Conservation (phyloP, 1,139 yeast species). For the Debaryomyces udenii region DNA sequence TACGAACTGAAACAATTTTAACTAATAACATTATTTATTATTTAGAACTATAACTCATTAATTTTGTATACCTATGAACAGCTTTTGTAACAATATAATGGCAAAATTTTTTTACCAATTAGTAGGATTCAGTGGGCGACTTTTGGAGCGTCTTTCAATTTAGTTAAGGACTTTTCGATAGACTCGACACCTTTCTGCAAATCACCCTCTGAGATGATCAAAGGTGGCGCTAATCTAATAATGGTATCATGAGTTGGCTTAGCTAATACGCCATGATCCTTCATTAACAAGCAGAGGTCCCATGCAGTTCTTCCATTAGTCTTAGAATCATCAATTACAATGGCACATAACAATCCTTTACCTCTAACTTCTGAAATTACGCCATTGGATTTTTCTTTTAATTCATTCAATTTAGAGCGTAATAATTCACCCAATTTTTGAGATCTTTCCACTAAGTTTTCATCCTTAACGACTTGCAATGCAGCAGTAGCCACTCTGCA, state of each 20-base stretch:
- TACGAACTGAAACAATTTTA: no score
- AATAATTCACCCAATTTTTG: constrained; percentile 69
- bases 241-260: constrained; percentile 97
- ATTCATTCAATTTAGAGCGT: constrained; percentile 63
- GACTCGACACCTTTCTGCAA: constrained; percentile 77
- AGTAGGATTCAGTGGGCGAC: constrained; percentile 45
- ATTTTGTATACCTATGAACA: no score
- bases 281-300: constrained; percentile 92
- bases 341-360: constrained; percentile 84
- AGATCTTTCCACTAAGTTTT: constrained; percentile 81
- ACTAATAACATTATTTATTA: background rate
- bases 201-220: constrained; percentile 88
- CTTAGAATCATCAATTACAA: constrained; percentile 83
- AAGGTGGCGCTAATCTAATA: constrained; percentile 94
- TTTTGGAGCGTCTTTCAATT: constrained; percentile 58
- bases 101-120: no score
- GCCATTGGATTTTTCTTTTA: constrained; percentile 65
- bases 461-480: constrained; percentile 84
- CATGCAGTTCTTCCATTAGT: constrained; percentile 93
- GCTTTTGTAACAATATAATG: no score
- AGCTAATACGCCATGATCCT: constrained; percentile 86
- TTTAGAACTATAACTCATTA: no score
- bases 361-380: constrained; percentile 92
- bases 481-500: constrained; percentile 96
- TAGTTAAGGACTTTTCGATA: constrained; percentile 62